Evolutionary conservation across 2,329 filamentous ascomycete species (phyloP).

Genomic region (Trichophyton rubrum): DNA sequence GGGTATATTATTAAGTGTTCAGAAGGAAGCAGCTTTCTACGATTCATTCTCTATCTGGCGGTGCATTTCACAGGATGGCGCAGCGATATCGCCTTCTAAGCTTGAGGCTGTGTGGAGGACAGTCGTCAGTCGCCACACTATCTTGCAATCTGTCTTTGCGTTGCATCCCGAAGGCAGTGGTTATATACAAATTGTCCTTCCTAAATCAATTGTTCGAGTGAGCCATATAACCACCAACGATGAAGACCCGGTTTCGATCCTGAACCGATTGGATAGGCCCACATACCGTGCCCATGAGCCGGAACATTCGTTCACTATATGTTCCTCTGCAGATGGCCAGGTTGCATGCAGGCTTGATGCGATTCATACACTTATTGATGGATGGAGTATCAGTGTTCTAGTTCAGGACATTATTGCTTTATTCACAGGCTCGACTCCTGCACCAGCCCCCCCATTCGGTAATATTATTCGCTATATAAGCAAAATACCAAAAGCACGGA

Average conservation of each 20-base stretch:
- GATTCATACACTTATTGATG: conserved; percentile 35
- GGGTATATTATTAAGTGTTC: conserved; percentile 16
- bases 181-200: not conserved
- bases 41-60: conserved; percentile 7
- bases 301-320: conserved; percentile 25
- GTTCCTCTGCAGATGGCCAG: conserved; percentile 20
- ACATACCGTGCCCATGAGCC: not conserved
- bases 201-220: not conserved
- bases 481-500: conserved; percentile 17
- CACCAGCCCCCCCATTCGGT: conserved; percentile 23
- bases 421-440: conserved; percentile 23
- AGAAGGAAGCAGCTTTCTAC: conserved; percentile 15
- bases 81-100: not conserved
- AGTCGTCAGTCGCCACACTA: conserved; percentile 18
- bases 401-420: conserved; percentile 27
- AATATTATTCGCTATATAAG: conserved; percentile 27
- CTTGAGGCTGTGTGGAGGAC: conserved; percentile 6
- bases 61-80: not conserved
- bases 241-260: not conserved
- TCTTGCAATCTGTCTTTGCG: conserved; percentile 22
- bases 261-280: not conserved
- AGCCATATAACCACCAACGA: not conserved
- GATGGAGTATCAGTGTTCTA: conserved; percentile 31
- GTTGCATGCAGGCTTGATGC: conserved; percentile 28
- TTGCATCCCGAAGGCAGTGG: not conserved